phyloP scores from a whole-genome alignment of 768 basidiomycete species.

The Lactarius hatsudake region DNA sequence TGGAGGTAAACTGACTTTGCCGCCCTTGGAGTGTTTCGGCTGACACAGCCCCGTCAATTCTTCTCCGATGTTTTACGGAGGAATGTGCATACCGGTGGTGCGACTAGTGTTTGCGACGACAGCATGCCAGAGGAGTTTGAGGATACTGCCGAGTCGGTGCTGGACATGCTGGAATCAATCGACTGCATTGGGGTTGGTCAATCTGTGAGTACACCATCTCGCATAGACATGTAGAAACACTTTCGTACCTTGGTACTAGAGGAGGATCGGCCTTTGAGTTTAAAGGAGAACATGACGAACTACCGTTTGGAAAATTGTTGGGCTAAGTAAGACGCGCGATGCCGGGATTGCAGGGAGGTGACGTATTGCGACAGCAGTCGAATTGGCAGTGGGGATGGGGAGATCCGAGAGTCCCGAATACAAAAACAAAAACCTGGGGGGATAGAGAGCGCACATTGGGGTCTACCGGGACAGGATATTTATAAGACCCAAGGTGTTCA shows the following conservation, averaged over 20 bases:
- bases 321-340: not conserved
- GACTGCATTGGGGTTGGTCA: not conserved
- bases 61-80: not conserved
- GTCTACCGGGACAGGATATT: not conserved
- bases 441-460: not conserved
- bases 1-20: not conserved
- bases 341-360: not conserved
- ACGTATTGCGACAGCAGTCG: not conserved
- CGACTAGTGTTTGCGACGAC: not conserved
- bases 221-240: not conserved
- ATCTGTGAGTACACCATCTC: not conserved
- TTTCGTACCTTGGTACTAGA: not conserved
- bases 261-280: not conserved
- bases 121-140: not conserved
- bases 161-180: not conserved
- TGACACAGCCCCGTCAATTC: not conserved
- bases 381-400: not conserved
- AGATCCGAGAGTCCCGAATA: not conserved
- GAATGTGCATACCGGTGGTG: constrained; percentile 5
- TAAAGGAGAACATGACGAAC: not conserved
- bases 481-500: not conserved
- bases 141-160: not conserved
- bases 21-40: not conserved
- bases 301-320: too few relatives aligned
- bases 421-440: not conserved